Conservation (phyloP, 1,284 basidiomycete species). For the Moesziomyces sp. region DNA sequence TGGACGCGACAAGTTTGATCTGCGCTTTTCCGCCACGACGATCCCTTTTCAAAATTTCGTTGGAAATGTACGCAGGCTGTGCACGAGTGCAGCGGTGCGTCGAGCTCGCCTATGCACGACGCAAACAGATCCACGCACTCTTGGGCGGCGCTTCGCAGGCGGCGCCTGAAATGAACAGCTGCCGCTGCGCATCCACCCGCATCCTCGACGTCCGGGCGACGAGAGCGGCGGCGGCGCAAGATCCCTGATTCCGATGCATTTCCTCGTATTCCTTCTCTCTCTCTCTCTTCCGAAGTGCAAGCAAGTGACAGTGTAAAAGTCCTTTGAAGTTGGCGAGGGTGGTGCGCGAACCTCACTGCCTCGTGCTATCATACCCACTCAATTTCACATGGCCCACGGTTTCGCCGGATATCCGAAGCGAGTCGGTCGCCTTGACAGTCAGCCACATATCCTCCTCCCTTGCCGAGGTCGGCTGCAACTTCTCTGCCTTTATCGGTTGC, state of each 20-base stretch:
- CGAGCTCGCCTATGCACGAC: conserved; percentile 9
- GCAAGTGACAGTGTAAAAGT: no score
- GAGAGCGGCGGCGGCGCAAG: no score
- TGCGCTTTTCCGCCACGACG: no score
- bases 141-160: background rate
- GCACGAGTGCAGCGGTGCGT: background rate
- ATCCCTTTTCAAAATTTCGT: background rate
- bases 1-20: background rate
- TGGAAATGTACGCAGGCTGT: background rate
- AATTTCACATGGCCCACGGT: conserved; percentile 8
- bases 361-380: no score
- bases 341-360: background rate
- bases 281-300: no score
- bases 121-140: conserved; percentile 8
- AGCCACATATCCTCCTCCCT: background rate
- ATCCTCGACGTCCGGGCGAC: no score
- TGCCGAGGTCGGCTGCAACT: background rate
- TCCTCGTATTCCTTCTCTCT: no score
- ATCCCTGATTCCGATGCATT: no score
- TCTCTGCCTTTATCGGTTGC: conserved; percentile 1
- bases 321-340: background rate
- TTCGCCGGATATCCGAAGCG: conserved; percentile 6
- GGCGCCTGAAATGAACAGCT: background rate
- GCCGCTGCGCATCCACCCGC: background rate
- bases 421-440: conserved; percentile 6